Conservation (phyloP, 2,329 filamentous ascomycete genomes). For the Pyrenophora tritici-repentis region DNA sequence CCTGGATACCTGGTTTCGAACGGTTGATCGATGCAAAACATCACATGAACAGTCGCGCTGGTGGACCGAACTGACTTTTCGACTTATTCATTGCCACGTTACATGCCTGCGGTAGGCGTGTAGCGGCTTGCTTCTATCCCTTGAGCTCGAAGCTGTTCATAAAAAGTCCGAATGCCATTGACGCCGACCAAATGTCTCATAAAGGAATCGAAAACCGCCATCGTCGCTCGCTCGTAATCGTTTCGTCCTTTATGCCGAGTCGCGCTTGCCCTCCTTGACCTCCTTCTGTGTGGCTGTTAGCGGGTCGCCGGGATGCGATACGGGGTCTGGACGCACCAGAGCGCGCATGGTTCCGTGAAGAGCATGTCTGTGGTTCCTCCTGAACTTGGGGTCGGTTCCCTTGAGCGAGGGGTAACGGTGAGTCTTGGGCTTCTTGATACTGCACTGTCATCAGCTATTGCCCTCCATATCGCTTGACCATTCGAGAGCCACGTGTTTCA, state of each 20-base stretch:
- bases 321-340: conserved; percentile 69
- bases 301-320: not conserved
- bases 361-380: conserved; percentile 99
- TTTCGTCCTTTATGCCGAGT: conserved; percentile 69
- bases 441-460: conserved; percentile 49
- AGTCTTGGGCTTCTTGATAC: conserved; percentile 99
- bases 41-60: conserved; percentile 28
- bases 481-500: not conserved
- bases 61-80: conserved; percentile 38
- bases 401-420: conserved; percentile 98
- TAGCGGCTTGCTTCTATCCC: conserved; percentile 36
- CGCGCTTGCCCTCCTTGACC: conserved; percentile 93
- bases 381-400: conserved; percentile 99
- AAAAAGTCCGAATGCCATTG: conserved; percentile 49
- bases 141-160: conserved; percentile 44
- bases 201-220: conserved; percentile 46
- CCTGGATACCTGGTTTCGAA: conserved; percentile 1
- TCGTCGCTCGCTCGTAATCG: conserved; percentile 39
- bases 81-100: conserved; percentile 46
- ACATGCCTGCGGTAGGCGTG: conserved; percentile 44
- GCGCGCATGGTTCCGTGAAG: conserved; percentile 98
- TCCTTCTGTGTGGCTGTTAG: conserved; percentile 74
- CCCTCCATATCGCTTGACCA: conserved; percentile 5
- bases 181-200: conserved; percentile 50
- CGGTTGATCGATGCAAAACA: conserved; percentile 19